phyloP scores from a whole-genome alignment of 768 basidiomycete species.

The Leccinum longicurvipes region DNA sequence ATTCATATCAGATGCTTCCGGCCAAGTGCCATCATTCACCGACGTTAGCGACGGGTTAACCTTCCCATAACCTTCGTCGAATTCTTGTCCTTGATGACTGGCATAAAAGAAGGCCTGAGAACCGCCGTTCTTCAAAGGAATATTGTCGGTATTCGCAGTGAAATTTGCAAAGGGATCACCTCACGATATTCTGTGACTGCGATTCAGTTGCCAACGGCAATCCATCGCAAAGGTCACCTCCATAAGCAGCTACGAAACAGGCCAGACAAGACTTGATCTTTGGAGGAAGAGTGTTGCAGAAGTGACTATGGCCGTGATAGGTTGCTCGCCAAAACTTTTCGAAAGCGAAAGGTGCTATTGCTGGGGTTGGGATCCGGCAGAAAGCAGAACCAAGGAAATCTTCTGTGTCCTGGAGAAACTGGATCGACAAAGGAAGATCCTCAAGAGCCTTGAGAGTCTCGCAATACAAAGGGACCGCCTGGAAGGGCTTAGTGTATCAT shows the following conservation, averaged over 20 bases:
- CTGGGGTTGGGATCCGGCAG: conserved; percentile 42
- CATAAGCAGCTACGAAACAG: conserved; percentile 46
- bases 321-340: conserved; percentile 56
- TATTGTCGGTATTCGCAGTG: conserved; percentile 6
- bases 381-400: conserved; percentile 52
- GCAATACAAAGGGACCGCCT: conserved; percentile 43
- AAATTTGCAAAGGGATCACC: conserved; percentile 19
- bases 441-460: conserved; percentile 40
- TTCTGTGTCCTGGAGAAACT: conserved; percentile 40
- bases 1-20: too few species aligned
- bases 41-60: conserved; percentile 16
- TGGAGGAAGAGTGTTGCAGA: conserved; percentile 38
- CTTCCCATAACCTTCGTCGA: conserved; percentile 15
- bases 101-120: conserved; percentile 1
- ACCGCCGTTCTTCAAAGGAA: conserved; percentile 17
- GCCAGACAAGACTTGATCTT: conserved; percentile 43
- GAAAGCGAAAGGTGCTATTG: conserved; percentile 52
- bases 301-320: conserved; percentile 43
- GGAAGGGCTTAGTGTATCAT: background rate
- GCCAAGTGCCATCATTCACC: background rate
- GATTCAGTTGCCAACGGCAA: conserved; percentile 38
- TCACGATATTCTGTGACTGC: conserved; percentile 31
- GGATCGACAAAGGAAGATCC: conserved; percentile 36
- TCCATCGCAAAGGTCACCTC: conserved; percentile 45
- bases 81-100: conserved; percentile 5